phyloP scores from a whole-genome alignment of 2,329 filamentous ascomycete genomes.

The Furcasterigmium furcatum region DNA sequence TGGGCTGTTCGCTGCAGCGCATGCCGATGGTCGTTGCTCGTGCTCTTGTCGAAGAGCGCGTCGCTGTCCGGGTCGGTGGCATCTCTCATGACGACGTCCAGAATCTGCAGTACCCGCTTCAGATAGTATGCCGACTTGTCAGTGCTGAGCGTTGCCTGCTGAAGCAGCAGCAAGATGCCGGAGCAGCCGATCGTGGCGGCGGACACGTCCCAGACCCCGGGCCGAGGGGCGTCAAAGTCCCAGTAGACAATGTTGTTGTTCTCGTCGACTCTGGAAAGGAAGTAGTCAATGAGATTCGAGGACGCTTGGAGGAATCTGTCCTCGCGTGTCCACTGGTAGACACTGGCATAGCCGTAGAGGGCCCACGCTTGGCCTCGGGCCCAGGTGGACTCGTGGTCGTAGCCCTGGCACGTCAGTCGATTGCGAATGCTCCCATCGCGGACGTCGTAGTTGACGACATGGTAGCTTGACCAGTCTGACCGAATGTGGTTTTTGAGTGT shows the following conservation, averaged over 20 bases:
- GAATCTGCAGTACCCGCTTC: too few relatives aligned
- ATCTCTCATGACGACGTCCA: too few relatives aligned
- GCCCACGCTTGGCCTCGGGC: slow-evolving; percentile 46
- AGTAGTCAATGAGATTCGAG: slow-evolving; percentile 41
- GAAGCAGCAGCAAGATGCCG: too few relatives aligned
- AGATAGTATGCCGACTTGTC: too few relatives aligned
- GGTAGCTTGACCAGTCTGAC: slow-evolving; percentile 28
- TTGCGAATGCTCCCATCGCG: slow-evolving; percentile 30
- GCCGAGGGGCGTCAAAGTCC: slow-evolving; percentile 51
- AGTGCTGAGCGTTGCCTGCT: too few relatives aligned
- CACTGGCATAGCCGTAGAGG: slow-evolving; percentile 44
- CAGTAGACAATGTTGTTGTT: slow-evolving; percentile 20
- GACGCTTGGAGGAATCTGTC: slow-evolving; percentile 36
- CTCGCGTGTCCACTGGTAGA: slow-evolving; percentile 43
- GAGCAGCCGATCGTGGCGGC: too few relatives aligned
- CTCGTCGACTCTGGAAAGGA: slow-evolving; percentile 32
- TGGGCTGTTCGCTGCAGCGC: too few relatives aligned
- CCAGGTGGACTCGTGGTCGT: slow-evolving; percentile 42
- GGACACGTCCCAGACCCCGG: too few relatives aligned
- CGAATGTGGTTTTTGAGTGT: slow-evolving; percentile 33
- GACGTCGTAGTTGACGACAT: slow-evolving; percentile 43
- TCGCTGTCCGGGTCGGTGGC: too few relatives aligned
- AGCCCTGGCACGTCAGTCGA: slow-evolving; percentile 42
- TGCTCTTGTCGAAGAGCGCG: too few relatives aligned
- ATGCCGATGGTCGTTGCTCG: too few relatives aligned